A percentile compares a stretch with the other conserved stretches of the same genome.
Conservation (phyloP, 1,284 basidiomycete species). For the Melampsora abietis-canadensis region DNA sequence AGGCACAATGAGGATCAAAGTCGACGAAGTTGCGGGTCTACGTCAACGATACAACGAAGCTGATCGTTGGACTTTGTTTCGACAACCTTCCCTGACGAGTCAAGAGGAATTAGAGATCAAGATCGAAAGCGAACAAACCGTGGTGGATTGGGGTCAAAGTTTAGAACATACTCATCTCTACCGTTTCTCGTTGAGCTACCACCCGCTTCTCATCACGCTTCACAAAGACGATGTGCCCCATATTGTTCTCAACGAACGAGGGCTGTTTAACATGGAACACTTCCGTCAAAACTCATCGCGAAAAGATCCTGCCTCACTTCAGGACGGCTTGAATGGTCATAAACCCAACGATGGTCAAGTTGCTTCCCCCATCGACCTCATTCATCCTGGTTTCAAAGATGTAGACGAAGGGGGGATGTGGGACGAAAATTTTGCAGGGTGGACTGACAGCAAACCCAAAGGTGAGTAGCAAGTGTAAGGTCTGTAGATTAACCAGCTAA, state of each 20-base stretch:
- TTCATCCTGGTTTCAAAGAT: slow-evolving; percentile 59
- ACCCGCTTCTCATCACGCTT: slow-evolving; percentile 71
- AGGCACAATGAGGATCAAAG: slow-evolving; percentile 74
- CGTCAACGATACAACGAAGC: slow-evolving; percentile 83
- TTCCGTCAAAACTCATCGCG: slow-evolving; percentile 67
- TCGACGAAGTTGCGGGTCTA: slow-evolving; percentile 77
- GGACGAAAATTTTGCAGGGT: slow-evolving; percentile 81
- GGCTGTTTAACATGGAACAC: slow-evolving; percentile 95
- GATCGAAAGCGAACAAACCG: slow-evolving; percentile 2
- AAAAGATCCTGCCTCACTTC: slow-evolving; percentile 59
- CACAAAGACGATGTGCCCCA: slow-evolving; percentile 69
- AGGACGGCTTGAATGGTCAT: slow-evolving; percentile 61
- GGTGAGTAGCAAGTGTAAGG: slow-evolving; percentile 58
- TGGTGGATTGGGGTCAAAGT: slow-evolving; percentile 43
- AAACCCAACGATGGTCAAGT: slow-evolving; percentile 44
- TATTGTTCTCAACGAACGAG: slow-evolving; percentile 81
- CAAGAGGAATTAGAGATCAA: slow-evolving; percentile 58
- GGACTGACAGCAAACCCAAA: slow-evolving; percentile 91
- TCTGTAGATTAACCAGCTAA: not conserved
- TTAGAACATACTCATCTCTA: slow-evolving; percentile 50
- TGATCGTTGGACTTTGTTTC: slow-evolving; percentile 73
- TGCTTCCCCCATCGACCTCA: not conserved
- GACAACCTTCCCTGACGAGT: slow-evolving; percentile 60
- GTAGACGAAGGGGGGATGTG: slow-evolving; percentile 76
- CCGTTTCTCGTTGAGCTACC: slow-evolving; percentile 67